Evolutionary conservation across 1,139 yeast genomes (phyloP), one percentile per base, ranked within the genome.

Genomic region (Saccharomyces hybrid): DNA sequence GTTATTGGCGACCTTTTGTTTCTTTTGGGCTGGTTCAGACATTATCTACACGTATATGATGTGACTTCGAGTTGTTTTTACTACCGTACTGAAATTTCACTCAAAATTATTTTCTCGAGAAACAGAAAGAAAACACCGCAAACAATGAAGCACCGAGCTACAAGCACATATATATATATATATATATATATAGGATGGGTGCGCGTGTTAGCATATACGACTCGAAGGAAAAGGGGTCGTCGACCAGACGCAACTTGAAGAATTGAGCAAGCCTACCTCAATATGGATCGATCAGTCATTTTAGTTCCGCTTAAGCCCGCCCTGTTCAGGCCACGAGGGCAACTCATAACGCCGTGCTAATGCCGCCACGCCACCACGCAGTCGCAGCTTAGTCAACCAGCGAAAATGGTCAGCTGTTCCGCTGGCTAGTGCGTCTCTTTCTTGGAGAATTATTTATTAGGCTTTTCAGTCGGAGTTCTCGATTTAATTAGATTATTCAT

Each of bases 1-100:
- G 20, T 16, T 16, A 2, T 16, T 16, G 20, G 20, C 20, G 23
- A 34, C 42, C 82, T 81, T 81, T 64, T 66, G 71, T 60, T 69
- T 69, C 64, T 69, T 69, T 51, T 60, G 64, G 50, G 55, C 59
- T 56, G 69, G 69, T 57, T 63, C 65, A 55, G 68, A 62, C 71
- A 67, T 67, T 50, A 42, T 60, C 50, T 38, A 28, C 51, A 44
- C 52, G 41, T 49, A 9, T 46, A 48, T 34, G 28, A 13, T 9
- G 16, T 16, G 16, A 23, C 7, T 5, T 3, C 16, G 47, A 27
- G 47, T 6, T 7, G 28, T 44, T 44, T 20, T 25, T 44, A 44
- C 29, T 44, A 44, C 47, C 27, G 29, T 2, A 20, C 47, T 25
- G n/a, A 23, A 25, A 9, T 20, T n/a, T 9, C 20, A 16, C 7